Evolutionary conservation across 345 rosid genomes (phyloP).

Genomic region (Lagerstroemia speciosa): DNA sequence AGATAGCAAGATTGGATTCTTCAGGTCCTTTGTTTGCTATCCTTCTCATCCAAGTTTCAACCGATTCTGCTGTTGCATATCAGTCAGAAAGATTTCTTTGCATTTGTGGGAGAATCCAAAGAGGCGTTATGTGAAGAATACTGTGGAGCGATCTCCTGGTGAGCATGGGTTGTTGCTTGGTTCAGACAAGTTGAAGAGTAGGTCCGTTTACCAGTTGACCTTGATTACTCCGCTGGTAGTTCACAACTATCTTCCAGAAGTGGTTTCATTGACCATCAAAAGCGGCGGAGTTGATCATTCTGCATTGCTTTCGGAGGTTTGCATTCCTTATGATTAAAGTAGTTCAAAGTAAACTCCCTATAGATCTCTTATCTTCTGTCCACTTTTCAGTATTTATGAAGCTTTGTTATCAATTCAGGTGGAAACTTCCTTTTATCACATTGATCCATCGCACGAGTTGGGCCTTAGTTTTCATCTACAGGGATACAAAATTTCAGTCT

Average conservation of each 20-base stretch:
- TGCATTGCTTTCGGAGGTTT: conserved; percentile 69
- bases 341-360: conserved; percentile 6
- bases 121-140: conserved; percentile 20
- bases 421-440: conserved; percentile 65
- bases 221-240: conserved; percentile 67
- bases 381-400: not conserved
- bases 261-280: conserved; percentile 54
- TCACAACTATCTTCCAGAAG: conserved; percentile 70
- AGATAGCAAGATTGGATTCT: conserved; percentile 67
- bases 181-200: conserved; percentile 31
- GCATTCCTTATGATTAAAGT: conserved; percentile 17
- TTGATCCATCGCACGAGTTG: conserved; percentile 83
- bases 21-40: conserved; percentile 81
- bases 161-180: conserved; percentile 26
- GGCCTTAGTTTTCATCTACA: conserved; percentile 50
- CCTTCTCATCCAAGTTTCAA: conserved; percentile 86
- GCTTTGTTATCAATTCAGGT: conserved; percentile 34
- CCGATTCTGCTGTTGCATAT: conserved; percentile 84
- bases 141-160: conserved; percentile 24
- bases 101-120: conserved; percentile 33
- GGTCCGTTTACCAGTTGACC: conserved; percentile 54
- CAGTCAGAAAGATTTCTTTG: conserved; percentile 47
- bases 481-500: conserved; percentile 44
- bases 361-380: not conserved
- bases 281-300: conserved; percentile 58